phyloP scores from a whole-genome alignment of 345 rosid species.

The Cardamine chenopodiifolia region DNA sequence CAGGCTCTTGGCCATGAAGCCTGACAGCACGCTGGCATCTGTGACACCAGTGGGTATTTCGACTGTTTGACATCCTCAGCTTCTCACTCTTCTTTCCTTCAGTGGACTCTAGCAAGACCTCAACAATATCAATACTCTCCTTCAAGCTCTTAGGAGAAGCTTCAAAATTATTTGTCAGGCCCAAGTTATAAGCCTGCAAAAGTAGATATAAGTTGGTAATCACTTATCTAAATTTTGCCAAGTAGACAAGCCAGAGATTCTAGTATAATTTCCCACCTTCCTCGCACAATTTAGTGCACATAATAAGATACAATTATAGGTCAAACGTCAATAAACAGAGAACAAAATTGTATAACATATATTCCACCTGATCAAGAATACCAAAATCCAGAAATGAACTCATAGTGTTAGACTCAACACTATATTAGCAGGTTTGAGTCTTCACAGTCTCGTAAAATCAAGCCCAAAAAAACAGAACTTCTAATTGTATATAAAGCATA shows the following conservation, averaged over 20 bases:
- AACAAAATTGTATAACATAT: neutral
- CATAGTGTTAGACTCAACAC: neutral
- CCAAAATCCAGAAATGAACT: slow-evolving; percentile 1
- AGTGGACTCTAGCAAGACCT: slow-evolving; percentile 7
- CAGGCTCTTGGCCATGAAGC: slow-evolving; percentile 59
- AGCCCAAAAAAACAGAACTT: neutral
- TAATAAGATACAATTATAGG: neutral
- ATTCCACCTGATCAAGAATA: slow-evolving; percentile 11
- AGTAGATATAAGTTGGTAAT: neutral
- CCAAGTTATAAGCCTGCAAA: slow-evolving; percentile 26
- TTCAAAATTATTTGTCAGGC: slow-evolving; percentile 24
- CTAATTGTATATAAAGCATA: slow-evolving; percentile 5
- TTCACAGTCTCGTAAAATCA: neutral
- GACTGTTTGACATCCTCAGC: slow-evolving; percentile 74
- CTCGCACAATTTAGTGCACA: neutral
- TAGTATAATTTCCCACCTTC: neutral
- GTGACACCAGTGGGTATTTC: slow-evolving; percentile 92
- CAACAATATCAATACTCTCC: neutral
- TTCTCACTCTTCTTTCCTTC: slow-evolving; percentile 36
- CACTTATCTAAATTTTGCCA: neutral
- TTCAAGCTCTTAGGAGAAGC: slow-evolving; percentile 11
- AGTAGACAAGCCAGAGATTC: slow-evolving; percentile 16
- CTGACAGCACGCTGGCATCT: slow-evolving; percentile 72
- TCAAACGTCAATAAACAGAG: neutral
- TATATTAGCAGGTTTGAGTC: neutral